Conservation (phyloP, 108 stramenopile species). For the Pseudonitzschia multistriata region DNA sequence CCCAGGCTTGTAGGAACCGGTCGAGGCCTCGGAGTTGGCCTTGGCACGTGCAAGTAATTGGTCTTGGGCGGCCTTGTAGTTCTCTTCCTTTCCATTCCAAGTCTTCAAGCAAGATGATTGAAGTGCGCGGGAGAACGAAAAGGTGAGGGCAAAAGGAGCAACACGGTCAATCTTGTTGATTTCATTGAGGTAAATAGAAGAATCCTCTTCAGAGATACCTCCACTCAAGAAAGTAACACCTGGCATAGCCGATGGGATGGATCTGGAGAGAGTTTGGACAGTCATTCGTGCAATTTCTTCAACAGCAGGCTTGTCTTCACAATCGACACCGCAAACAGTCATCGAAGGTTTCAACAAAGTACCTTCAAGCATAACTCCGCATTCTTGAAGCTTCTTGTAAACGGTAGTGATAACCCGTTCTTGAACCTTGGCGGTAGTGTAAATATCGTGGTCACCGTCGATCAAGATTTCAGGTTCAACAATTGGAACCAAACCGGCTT, state of each 20-base stretch:
- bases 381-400: constrained; percentile 22
- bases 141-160: constrained; percentile 4
- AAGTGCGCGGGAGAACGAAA: constrained; percentile 17
- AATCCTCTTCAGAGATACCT: constrained; percentile 21
- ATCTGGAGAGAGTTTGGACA: constrained; percentile 17
- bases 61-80: constrained; percentile 15
- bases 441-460: constrained; percentile 23
- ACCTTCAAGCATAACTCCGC: constrained; percentile 18
- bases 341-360: constrained; percentile 18
- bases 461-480: constrained; percentile 18
- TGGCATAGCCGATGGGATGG: constrained; percentile 21
- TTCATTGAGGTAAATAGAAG: constrained; percentile 15
- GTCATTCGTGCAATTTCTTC: constrained; percentile 15
- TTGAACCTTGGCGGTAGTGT: constrained; percentile 16
- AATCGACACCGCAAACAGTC: constrained; percentile 19
- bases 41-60: constrained; percentile 14
- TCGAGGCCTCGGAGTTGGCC: constrained; percentile 19
- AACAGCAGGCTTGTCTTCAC: neutral
- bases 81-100: constrained; percentile 12
- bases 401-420: constrained; percentile 20
- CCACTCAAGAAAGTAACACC: constrained; percentile 22
- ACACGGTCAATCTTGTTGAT: constrained; percentile 16
- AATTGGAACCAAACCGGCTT: constrained; percentile 17
- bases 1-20: constrained; percentile 11
- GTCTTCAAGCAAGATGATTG: constrained; percentile 20